These are phyloP conservation scores for Lasiodiplodia gonubiensis DNA, from an alignment of 2,329 filamentous ascomycete species.

Conservation along the genomic window DNA sequence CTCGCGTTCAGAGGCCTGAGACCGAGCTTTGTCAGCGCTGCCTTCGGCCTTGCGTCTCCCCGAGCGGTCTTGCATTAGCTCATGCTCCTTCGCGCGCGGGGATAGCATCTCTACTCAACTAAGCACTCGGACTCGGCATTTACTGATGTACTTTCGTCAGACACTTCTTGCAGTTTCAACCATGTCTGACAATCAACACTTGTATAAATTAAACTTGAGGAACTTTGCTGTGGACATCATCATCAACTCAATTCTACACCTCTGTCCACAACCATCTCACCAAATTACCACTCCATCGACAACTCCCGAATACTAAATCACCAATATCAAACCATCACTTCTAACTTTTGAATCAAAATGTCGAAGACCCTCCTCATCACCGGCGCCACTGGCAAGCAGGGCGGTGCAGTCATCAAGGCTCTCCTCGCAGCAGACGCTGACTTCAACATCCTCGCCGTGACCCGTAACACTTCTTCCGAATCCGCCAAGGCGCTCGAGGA, in stretches of 20 bases:
- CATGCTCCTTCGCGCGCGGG: too few relatives aligned
- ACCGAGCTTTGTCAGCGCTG: conserved; percentile 17
- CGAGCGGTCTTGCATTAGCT: not conserved
- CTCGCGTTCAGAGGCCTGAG: not conserved
- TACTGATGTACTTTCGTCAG: not conserved
- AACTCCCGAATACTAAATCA: not conserved
- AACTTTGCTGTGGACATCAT: not conserved
- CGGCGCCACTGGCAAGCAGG: conserved; percentile 55
- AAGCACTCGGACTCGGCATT: not conserved
- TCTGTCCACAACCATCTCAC: not conserved
- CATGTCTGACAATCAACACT: too few relatives aligned
- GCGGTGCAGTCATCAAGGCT: conserved; percentile 48
- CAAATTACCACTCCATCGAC: not conserved
- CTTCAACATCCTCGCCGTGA: conserved; percentile 63
- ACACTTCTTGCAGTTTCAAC: not conserved
- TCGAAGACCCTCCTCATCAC: conserved; percentile 47
- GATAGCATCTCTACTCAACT: too few relatives aligned
- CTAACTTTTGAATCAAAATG: conserved; percentile 33
- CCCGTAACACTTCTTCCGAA: conserved; percentile 56
- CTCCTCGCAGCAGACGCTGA: conserved; percentile 43
- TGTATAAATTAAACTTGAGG: not conserved
- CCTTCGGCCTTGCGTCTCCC: not conserved
- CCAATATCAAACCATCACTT: not conserved
- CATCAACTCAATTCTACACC: not conserved
- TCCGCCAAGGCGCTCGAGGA: conserved; percentile 56